phyloP scores from a whole-genome alignment of 1,284 basidiomycete species.

The Wallemia ichthyophaga region DNA sequence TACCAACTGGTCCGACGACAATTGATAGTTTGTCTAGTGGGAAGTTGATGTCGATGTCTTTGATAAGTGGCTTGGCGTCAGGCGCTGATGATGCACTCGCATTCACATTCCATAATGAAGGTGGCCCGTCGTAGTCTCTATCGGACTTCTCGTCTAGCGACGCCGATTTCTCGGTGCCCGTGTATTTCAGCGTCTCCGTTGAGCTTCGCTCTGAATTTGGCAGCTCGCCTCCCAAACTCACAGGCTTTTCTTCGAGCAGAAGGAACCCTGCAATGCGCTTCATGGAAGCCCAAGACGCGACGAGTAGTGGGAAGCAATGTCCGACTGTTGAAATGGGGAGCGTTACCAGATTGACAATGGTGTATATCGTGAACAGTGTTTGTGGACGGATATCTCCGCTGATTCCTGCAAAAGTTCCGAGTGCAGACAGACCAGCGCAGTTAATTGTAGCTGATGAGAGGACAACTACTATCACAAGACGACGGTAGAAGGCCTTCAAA shows the following conservation, averaged over 20 bases:
- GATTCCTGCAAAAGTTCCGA: slow-evolving; percentile 5
- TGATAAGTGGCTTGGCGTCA: slow-evolving; percentile 1
- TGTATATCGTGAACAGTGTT: slow-evolving; percentile 5
- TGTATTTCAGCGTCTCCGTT: neutral
- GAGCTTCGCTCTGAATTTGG: neutral
- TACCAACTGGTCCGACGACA: slow-evolving; percentile 9
- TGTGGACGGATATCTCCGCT: slow-evolving; percentile 1
- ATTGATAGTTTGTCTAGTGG: slow-evolving; percentile 6
- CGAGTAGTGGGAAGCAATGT: slow-evolving; percentile 8
- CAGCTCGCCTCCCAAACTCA: neutral
- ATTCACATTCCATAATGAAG: neutral
- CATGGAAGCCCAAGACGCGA: slow-evolving; percentile 10
- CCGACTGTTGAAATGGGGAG: slow-evolving; percentile 6
- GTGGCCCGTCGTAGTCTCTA: neutral
- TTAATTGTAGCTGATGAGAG: slow-evolving; percentile 3
- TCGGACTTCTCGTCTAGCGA: neutral
- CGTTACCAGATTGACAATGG: slow-evolving; percentile 1
- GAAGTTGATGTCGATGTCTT: slow-evolving; percentile 5
- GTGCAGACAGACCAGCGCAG: slow-evolving; percentile 3
- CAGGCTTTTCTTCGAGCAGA: slow-evolving; percentile 4
- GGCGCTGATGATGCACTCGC: slow-evolving; percentile 3
- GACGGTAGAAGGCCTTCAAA: slow-evolving; percentile 4
- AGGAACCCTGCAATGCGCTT: slow-evolving; percentile 10
- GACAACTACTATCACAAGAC: slow-evolving; percentile 1
- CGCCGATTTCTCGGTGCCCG: neutral